A percentile compares a stretch with the other conserved stretches of the same genome.
Conservation (phyloP, 306 rosid genomes). For the Trichosanthes cucumerina region DNA sequence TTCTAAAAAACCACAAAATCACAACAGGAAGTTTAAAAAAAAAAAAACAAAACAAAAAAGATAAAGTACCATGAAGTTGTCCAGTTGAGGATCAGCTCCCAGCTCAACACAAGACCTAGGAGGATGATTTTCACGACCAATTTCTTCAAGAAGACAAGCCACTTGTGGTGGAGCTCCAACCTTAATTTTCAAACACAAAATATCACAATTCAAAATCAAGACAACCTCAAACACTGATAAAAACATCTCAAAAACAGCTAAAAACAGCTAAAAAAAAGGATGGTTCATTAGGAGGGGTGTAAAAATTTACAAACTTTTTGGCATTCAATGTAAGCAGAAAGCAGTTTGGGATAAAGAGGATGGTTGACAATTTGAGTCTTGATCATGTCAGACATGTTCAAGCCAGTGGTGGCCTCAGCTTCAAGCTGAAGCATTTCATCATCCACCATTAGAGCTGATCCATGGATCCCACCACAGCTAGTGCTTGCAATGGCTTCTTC, state of each 20-base stretch:
- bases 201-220: background rate
- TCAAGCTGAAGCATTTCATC: slow-evolving; percentile 14
- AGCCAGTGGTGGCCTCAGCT: slow-evolving; percentile 13
- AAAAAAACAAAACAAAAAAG: no score
- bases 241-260: background rate
- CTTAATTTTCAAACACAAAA: slow-evolving; percentile 21
- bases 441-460: slow-evolving; percentile 13
- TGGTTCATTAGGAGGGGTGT: no score
- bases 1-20: background rate
- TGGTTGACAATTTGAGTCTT: slow-evolving; percentile 67
- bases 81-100: slow-evolving; percentile 87
- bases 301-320: slow-evolving; percentile 38
- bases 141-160: slow-evolving; percentile 51
- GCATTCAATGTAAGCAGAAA: slow-evolving; percentile 61
- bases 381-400: slow-evolving; percentile 33
- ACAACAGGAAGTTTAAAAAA: background rate
- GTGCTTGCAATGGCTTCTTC: slow-evolving; percentile 8
- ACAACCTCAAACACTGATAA: background rate
- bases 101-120: slow-evolving; percentile 22
- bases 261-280: background rate
- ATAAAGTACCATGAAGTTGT: slow-evolving; percentile 56
- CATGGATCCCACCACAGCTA: slow-evolving; percentile 18
- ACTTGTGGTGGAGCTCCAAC: slow-evolving; percentile 78
- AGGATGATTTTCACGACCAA: slow-evolving; percentile 29
- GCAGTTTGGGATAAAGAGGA: slow-evolving; percentile 56